Evolutionary conservation across 78 protist species (phyloP), one percentile per base, ranked within the genome.

Genomic region (Dictyostelium capitatum): DNA sequence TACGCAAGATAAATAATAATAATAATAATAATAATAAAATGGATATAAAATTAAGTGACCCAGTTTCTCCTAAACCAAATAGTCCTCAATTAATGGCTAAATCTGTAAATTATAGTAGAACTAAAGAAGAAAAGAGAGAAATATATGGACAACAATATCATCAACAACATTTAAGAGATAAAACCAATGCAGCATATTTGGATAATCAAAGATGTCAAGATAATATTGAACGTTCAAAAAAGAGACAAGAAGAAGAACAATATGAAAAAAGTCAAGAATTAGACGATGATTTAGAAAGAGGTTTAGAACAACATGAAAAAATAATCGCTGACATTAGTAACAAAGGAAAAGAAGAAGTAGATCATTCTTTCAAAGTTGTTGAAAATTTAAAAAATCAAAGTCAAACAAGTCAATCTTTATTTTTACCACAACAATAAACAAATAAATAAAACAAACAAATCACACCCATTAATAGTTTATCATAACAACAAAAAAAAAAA

Each of bases 291-390:
- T 43, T 37, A 25, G 77, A 69, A 32, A 69, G 20, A 37, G 77
- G 53, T 32, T 28, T 28, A 30, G 77, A 69, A 32, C 23, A 25
- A 28, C 77, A 32, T 2, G 77, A 37, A 10, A 69, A 69, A 32
- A 12, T 25, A 3, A 37, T 69, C 6, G n/a, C 41, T 14, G 77
- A 37, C 4, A 69, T 69, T 2, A 69, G 9, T 23, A 28, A 69
- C 19, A 69, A 69, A 69, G 77, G 77, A 28, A 69, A 32, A 69
- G 77, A 69, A 69, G 77, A 32, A 28, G 77, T 69, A 6, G 77
- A 69, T 20, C 53, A 32, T 69, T 32, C 53, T 32, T 69, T 69
- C 50, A 8, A 28, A 69, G 69, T 59, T 5, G 32, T 23, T 59
- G 15, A 59, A 23, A 32, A 69, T 28, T 4, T 37, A 25, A 37